phyloP scores from a whole-genome alignment of 2,329 filamentous ascomycete genomes.

The Cryphonectria parasitica region DNA sequence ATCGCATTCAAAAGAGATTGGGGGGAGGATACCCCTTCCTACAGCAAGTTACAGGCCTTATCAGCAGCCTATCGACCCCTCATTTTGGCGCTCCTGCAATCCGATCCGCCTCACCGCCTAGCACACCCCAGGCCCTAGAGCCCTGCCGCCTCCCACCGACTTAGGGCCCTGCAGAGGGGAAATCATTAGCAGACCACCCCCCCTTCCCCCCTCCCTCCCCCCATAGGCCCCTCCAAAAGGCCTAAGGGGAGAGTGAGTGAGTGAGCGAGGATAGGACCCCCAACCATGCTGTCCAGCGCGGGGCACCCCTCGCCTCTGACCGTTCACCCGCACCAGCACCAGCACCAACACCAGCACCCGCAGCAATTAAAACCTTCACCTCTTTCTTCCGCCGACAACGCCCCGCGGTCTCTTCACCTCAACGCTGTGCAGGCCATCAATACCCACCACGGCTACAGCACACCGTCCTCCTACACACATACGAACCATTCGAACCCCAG shows the following conservation, averaged over 20 bases:
- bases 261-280: not conserved
- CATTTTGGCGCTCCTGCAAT: not conserved
- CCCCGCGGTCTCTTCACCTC: slow-evolving; percentile 26
- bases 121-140: too few relatives aligned
- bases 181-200: not conserved
- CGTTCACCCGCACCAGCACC: slow-evolving; percentile 3
- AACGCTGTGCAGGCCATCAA: slow-evolving; percentile 30
- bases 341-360: not conserved
- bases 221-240: not conserved
- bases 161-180: slow-evolving; percentile 2
- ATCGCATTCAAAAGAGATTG: not conserved
- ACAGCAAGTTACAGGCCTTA: not conserved
- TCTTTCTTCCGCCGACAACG: slow-evolving; percentile 29
- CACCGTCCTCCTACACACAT: slow-evolving; percentile 20
- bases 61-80: slow-evolving; percentile 13
- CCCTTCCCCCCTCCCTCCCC: not conserved
- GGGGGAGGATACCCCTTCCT: not conserved
- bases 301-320: slow-evolving; percentile 18
- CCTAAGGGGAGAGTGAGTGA: not conserved
- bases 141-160: not conserved
- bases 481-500: slow-evolving; percentile 18
- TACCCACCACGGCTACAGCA: slow-evolving; percentile 22
- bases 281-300: slow-evolving; percentile 27
- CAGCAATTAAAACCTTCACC: slow-evolving; percentile 24
- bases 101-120: not conserved